A percentile compares a stretch with the other conserved stretches of the same genome.
phyloP scores from a whole-genome alignment of 139 green algal genomes.

The Yamagishiella unicocca region DNA sequence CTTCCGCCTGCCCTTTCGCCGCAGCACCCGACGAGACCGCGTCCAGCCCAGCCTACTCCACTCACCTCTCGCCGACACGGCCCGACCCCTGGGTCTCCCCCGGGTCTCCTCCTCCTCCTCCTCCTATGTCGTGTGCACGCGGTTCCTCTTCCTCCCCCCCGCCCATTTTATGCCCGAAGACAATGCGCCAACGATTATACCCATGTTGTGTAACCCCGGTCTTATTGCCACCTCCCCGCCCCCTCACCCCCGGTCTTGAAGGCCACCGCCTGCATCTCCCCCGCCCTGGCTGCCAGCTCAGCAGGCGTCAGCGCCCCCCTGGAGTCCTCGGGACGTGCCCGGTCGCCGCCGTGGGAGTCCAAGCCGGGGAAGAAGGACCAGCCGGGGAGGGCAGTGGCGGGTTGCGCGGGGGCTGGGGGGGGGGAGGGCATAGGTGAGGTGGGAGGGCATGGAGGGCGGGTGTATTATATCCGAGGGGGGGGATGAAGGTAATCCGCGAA shows the following conservation, averaged over 20 bases:
- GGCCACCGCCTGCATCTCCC: not conserved
- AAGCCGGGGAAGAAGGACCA: constrained; percentile 32
- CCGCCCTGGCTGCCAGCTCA: not conserved
- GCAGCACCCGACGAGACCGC: too few relatives aligned
- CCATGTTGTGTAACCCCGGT: too few relatives aligned
- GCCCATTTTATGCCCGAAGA: not conserved
- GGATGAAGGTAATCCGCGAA: too few relatives aligned
- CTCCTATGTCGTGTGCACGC: not conserved
- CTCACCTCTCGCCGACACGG: not conserved
- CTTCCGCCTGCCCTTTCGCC: too few relatives aligned
- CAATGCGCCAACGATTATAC: too few relatives aligned
- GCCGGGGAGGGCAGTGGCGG: not conserved
- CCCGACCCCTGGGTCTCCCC: not conserved
- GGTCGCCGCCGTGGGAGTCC: not conserved
- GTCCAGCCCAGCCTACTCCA: not conserved
- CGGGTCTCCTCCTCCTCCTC: not conserved
- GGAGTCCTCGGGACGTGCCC: not conserved
- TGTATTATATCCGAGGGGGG: too few relatives aligned
- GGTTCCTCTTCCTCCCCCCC: not conserved
- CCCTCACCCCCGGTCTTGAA: constrained; percentile 26
- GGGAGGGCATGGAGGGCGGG: not conserved
- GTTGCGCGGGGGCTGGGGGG: not conserved
- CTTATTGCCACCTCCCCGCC: not conserved
- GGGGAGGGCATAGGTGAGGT: not conserved
- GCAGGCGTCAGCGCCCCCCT: not conserved